phyloP scores from a whole-genome alignment of 2,329 filamentous ascomycete genomes.

The Fusarium illudens region DNA sequence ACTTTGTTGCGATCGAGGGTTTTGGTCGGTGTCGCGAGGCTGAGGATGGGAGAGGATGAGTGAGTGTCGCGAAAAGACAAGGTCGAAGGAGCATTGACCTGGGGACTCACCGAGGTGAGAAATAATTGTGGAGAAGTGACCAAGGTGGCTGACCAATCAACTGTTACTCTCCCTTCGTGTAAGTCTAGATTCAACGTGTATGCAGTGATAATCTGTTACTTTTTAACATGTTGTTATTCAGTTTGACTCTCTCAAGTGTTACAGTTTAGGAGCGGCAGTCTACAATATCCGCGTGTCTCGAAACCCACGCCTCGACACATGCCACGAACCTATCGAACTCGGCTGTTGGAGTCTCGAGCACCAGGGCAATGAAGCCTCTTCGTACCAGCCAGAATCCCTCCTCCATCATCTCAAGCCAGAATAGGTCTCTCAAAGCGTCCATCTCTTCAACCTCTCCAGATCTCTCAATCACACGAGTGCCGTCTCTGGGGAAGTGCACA shows the following conservation, averaged over 20 bases:
- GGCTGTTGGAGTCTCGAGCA: conserved; percentile 49
- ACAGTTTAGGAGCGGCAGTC: not conserved
- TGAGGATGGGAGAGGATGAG: conserved; percentile 9
- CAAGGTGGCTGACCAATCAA: conserved; percentile 30
- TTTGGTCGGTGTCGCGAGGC: conserved; percentile 17
- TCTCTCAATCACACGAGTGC: conserved; percentile 40
- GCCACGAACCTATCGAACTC: conserved; percentile 54
- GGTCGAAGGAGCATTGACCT: conserved; percentile 11
- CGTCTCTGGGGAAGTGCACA: conserved; percentile 49
- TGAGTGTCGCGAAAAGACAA: conserved; percentile 29
- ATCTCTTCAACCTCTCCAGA: conserved; percentile 45
- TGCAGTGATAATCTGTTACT: too few species aligned
- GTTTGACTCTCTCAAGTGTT: too few species aligned
- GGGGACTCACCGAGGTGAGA: conserved; percentile 15
- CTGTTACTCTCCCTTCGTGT: not conserved
- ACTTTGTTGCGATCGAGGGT: not conserved
- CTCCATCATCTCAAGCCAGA: conserved; percentile 58
- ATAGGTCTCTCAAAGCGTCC: conserved; percentile 49
- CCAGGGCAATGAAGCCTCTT: conserved; percentile 53
- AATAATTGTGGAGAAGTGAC: conserved; percentile 10
- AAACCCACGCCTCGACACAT: conserved; percentile 48
- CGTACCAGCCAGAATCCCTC: conserved; percentile 54
- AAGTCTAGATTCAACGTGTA: not conserved
- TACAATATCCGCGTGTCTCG: conserved; percentile 37
- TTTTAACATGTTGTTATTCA: too few species aligned